Conservation (phyloP, 2,329 filamentous ascomycete species). For the Tolypocladium pustulatum region DNA sequence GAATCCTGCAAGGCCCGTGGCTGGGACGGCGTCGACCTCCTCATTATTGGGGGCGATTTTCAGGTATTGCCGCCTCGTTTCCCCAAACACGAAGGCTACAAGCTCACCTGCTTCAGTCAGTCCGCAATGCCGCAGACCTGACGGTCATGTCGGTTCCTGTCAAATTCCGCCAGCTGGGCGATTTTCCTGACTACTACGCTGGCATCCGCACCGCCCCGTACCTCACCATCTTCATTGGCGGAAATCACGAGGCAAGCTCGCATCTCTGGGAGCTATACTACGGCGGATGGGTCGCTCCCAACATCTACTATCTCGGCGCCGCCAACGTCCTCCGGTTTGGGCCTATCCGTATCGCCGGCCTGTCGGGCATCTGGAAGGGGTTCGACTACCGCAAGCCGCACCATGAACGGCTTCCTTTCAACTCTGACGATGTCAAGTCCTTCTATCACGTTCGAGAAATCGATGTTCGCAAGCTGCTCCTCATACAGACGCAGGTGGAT, state of each 20-base stretch:
- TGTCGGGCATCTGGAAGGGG: conserved; percentile 93
- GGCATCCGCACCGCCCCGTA: conserved; percentile 70
- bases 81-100: not conserved
- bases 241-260: conserved; percentile 90
- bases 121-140: conserved; percentile 80
- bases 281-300: conserved; percentile 92
- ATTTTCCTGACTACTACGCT: conserved; percentile 92
- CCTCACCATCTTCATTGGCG: conserved; percentile 83
- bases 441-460: conserved; percentile 87
- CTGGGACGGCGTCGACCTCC: conserved; percentile 75
- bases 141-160: conserved; percentile 79
- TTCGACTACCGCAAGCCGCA: conserved; percentile 79
- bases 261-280: conserved; percentile 90
- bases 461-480: conserved; percentile 81
- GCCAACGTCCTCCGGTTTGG: conserved; percentile 82
- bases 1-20: conserved; percentile 57
- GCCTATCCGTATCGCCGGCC: conserved; percentile 73
- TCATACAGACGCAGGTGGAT: conserved; percentile 79
- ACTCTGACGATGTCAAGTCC: conserved; percentile 60
- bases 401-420: conserved; percentile 79
- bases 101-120: conserved; percentile 41
- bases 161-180: conserved; percentile 80
- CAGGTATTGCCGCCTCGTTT: conserved; percentile 44
- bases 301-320: conserved; percentile 94
- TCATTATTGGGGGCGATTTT: conserved; percentile 96